Conservation (phyloP, 768 basidiomycete species). For the Termitomyces titanicus region DNA sequence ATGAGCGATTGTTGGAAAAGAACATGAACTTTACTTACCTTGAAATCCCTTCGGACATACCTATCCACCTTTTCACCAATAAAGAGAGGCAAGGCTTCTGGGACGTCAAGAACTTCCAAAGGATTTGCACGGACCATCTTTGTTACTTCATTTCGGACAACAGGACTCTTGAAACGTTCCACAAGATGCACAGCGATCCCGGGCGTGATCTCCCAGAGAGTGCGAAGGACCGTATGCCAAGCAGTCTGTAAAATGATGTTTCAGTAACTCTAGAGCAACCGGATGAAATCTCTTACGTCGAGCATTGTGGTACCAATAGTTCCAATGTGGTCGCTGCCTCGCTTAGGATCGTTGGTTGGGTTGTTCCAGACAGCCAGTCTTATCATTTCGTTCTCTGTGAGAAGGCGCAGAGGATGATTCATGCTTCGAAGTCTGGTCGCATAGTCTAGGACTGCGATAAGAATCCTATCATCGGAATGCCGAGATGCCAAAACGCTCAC, state of each 20-base stretch:
- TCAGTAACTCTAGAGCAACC: conserved; percentile 8
- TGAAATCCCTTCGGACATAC: conserved; percentile 61
- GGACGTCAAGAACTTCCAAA: conserved; percentile 61
- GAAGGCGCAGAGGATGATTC: conserved; percentile 71
- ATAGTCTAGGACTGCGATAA: conserved; percentile 41
- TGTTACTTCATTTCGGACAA: conserved; percentile 68
- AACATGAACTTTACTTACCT: conserved; percentile 40
- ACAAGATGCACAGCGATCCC: conserved; percentile 77
- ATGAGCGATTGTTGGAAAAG: not conserved
- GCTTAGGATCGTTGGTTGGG: conserved; percentile 71
- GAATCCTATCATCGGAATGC: not conserved
- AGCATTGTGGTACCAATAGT: conserved; percentile 50
- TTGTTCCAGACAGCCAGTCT: conserved; percentile 89
- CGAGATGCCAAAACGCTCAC: conserved; percentile 29
- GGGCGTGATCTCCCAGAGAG: conserved; percentile 80
- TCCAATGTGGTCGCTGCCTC: conserved; percentile 58
- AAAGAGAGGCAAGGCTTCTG: conserved; percentile 80
- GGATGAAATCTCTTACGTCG: conserved; percentile 44
- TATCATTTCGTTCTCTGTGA: conserved; percentile 89
- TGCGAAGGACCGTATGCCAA: conserved; percentile 68
- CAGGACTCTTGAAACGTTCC: conserved; percentile 80
- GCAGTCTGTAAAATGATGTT: conserved; percentile 34
- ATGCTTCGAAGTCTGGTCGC: conserved; percentile 56
- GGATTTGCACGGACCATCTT: conserved; percentile 74
- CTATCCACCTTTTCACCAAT: conserved; percentile 69